Evolutionary conservation across 2,329 filamentous ascomycete genomes (phyloP).

Genomic region (Camillea tinctor): DNA sequence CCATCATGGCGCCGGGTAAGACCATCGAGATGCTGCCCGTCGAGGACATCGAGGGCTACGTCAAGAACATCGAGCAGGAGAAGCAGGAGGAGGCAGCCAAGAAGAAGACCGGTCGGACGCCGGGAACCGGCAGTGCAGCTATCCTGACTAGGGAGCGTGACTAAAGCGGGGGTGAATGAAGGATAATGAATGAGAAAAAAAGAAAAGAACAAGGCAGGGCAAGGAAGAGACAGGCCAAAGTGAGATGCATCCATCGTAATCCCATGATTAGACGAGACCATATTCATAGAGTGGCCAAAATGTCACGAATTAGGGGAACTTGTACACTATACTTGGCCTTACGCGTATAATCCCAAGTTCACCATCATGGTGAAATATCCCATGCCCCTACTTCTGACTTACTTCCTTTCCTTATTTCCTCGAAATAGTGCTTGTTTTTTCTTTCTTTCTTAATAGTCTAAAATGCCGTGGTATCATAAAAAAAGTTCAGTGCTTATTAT

Average conservation of each 20-base stretch:
- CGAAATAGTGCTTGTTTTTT: neutral
- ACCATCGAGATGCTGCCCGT: conserved; percentile 88
- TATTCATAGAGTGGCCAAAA: neutral
- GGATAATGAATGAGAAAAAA: neutral
- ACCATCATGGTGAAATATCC: neutral
- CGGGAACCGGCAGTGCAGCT: conserved; percentile 68
- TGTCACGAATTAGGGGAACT: conserved; percentile 6
- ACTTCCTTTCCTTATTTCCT: neutral
- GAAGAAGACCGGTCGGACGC: conserved; percentile 82
- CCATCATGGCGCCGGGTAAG: conserved; percentile 94
- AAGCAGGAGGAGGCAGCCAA: conserved; percentile 98
- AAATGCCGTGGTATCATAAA: conserved; percentile 32
- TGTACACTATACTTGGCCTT: conserved; percentile 14
- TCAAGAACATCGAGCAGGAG: conserved; percentile 98
- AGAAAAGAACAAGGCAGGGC: too few relatives aligned
- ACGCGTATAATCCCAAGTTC: too few relatives aligned
- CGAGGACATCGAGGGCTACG: conserved; percentile 94
- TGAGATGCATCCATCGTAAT: neutral
- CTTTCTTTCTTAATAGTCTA: conserved; percentile 14
- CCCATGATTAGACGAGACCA: neutral
- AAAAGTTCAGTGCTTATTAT: conserved; percentile 26
- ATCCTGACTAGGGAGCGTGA: conserved; percentile 65
- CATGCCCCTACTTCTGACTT: neutral
- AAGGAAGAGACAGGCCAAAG: conserved; percentile 10
- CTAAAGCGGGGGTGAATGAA: conserved; percentile 12